Base-by-base conservation (phyloP, 2,329 filamentous ascomycete species). In the Pseudogymnoascus sp. region DNA sequence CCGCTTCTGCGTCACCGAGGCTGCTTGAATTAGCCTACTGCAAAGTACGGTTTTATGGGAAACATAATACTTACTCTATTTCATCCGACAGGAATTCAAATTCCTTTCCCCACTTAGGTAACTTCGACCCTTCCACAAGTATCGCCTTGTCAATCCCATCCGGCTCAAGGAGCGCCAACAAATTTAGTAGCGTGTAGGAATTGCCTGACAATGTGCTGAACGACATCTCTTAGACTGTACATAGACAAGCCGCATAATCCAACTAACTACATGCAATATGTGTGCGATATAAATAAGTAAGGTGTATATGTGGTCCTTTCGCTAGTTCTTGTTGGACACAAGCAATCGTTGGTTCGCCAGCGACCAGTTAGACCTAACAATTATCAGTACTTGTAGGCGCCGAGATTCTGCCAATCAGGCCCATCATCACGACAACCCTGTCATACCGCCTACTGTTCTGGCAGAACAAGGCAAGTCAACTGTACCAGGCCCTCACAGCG, bases 141-240 rank as follows among this genome's bases (percentile, higher is more conserved):
- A 73, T 67, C 26, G 65, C 64, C 60, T 73, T 69, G n/a, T 66
- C 56, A 19, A 74, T 67, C 7, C 62, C 53, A 62, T 72, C 70
- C 4, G 71, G 69, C n/a, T 72, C 68, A 38, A 74, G 68, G 46
- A 72, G 71, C 2, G 67, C 64, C n/a, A 73, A 16, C 14, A 74
- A 28, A 31, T 68, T 70, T 16, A 71, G 65, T 10, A 73, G 63
- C 2, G 46, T 62, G 2, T 61, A 53, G 11, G 72, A 65, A 16
- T 69, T 62, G 8, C 64, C 63, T 3, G 68, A 22, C 22, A 73
- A 61, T 26, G 65, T 68, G n/a, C 65, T 65, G 28, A 74, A 67
- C 5, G 71, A 70, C 50, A 72, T 65, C 10, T 72, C 63, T 71
- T 72, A 73, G 3, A 73, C 68, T 12, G 68, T 72, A 53, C 63